phyloP scores from a whole-genome alignment of 352 stramenopile genomes.

The Phytophthora tentaculata region DNA sequence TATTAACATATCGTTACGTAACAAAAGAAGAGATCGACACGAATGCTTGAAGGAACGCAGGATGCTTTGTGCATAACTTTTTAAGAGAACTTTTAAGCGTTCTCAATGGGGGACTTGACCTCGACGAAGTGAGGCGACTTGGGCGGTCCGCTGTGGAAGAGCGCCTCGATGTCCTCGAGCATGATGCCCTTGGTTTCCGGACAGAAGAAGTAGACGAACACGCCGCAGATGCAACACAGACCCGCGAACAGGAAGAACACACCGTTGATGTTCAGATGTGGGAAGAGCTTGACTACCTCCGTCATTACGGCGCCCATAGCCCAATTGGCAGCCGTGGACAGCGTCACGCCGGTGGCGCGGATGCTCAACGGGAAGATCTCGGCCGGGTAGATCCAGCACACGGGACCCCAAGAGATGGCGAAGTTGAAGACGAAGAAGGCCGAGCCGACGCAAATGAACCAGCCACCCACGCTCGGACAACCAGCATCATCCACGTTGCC shows the following conservation, averaged over 20 bases:
- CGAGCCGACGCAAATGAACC: slow-evolving; percentile 47
- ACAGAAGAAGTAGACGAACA: slow-evolving; percentile 56
- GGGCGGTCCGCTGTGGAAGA: slow-evolving; percentile 41
- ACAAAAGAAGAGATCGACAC: not conserved
- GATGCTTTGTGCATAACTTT: not conserved
- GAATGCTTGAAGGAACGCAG: not conserved
- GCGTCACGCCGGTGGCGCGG: slow-evolving; percentile 50
- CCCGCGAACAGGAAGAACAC: slow-evolving; percentile 62
- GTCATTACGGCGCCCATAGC: slow-evolving; percentile 57
- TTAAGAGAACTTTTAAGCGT: not conserved
- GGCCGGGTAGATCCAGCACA: slow-evolving; percentile 50
- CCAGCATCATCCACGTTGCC: slow-evolving; percentile 41
- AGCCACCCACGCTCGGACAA: slow-evolving; percentile 42
- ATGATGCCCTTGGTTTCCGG: slow-evolving; percentile 59
- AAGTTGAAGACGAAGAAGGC: slow-evolving; percentile 55
- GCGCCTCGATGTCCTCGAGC: slow-evolving; percentile 62
- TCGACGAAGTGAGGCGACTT: not conserved
- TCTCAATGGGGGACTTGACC: not conserved
- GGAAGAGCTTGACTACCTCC: slow-evolving; percentile 57
- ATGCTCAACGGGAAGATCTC: slow-evolving; percentile 48
- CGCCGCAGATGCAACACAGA: slow-evolving; percentile 39
- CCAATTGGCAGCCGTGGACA: slow-evolving; percentile 59
- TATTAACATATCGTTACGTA: not conserved
- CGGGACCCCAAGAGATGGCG: slow-evolving; percentile 43
- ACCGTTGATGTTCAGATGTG: slow-evolving; percentile 49